Conservation (phyloP, 73 alveolate species). For the Tetrahymena elliotti region DNA sequence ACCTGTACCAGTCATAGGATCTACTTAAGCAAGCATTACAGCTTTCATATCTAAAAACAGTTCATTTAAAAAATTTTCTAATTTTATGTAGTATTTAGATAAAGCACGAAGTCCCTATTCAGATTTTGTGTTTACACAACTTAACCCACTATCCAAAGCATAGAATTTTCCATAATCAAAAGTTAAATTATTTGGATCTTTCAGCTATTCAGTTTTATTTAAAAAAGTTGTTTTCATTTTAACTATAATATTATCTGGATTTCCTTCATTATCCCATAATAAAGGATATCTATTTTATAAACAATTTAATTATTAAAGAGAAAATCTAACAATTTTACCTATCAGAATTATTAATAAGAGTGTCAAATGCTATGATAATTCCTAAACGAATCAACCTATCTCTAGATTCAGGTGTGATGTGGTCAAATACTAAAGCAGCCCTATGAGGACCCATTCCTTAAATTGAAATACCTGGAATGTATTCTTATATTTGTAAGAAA, state of each 20-base stretch:
- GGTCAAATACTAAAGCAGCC: not conserved
- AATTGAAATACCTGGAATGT: not conserved
- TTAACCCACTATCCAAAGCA: not conserved
- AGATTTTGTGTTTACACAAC: not conserved
- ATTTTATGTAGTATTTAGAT: not conserved
- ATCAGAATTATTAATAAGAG: not conserved
- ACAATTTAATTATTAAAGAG: not conserved
- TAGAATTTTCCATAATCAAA: not conserved
- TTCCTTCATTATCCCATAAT: not conserved
- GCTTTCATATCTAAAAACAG: not conserved
- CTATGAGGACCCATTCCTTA: not conserved
- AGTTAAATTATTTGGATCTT: not conserved
- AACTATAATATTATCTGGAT: not conserved
- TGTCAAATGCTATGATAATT: not conserved
- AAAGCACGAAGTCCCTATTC: not conserved
- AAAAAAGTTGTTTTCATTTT: not conserved
- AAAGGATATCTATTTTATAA: not conserved
- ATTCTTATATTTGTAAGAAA: not conserved
- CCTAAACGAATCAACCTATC: not conserved
- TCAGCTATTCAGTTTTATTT: not conserved
- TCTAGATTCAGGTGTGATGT: not conserved
- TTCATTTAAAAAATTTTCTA: not conserved
- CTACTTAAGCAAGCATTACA: not conserved
- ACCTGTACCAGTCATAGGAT: not conserved
- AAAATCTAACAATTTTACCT: not conserved